A percentile compares a stretch with the other conserved stretches of the same genome.
phyloP scores from a whole-genome alignment of 2,329 filamentous ascomycete genomes.

The Penicillium thymicola region DNA sequence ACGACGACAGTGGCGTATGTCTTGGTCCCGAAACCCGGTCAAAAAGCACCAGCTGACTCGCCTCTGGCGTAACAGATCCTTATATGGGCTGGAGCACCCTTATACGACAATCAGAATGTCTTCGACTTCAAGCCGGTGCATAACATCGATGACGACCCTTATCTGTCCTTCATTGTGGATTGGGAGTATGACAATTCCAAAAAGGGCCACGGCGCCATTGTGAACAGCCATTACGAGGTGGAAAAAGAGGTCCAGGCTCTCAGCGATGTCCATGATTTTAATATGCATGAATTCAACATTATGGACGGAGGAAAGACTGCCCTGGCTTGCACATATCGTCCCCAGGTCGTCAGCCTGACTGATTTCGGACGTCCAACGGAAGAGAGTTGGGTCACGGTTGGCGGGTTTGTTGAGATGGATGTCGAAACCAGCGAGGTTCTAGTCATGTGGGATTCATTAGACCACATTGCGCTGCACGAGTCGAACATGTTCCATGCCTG shows the following conservation, averaged over 20 bases:
- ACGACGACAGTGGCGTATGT: conserved; percentile 45
- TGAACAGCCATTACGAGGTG: conserved; percentile 47
- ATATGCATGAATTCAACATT: conserved; percentile 44
- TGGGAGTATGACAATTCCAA: conserved; percentile 33
- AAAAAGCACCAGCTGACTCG: conserved; percentile 7
- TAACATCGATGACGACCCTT: conserved; percentile 42
- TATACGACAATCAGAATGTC: conserved; percentile 46
- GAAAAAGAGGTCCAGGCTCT: conserved; percentile 39
- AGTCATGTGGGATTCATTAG: conserved; percentile 37
- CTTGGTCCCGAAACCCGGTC: neutral
- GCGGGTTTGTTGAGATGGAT: conserved; percentile 41
- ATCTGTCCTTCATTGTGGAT: conserved; percentile 48
- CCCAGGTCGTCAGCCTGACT: conserved; percentile 22
- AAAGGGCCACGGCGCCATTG: conserved; percentile 48
- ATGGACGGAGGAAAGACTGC: conserved; percentile 36
- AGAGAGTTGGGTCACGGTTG: conserved; percentile 30
- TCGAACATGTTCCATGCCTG: conserved; percentile 26
- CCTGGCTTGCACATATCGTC: conserved; percentile 29
- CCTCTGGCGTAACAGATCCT: conserved; percentile 34
- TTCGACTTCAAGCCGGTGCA: conserved; percentile 48
- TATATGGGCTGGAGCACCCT: conserved; percentile 49
- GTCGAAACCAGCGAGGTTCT: conserved; percentile 34
- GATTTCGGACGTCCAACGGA: conserved; percentile 34
- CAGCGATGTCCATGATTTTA: conserved; percentile 31
- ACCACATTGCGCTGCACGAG: conserved; percentile 33